Percentiles rank a stretch among this genome's conserved stretches.
These are phyloP conservation scores for Lactifluus pinguis DNA, from an alignment of 768 basidiomycete genomes.

Conservation along the genomic window DNA sequence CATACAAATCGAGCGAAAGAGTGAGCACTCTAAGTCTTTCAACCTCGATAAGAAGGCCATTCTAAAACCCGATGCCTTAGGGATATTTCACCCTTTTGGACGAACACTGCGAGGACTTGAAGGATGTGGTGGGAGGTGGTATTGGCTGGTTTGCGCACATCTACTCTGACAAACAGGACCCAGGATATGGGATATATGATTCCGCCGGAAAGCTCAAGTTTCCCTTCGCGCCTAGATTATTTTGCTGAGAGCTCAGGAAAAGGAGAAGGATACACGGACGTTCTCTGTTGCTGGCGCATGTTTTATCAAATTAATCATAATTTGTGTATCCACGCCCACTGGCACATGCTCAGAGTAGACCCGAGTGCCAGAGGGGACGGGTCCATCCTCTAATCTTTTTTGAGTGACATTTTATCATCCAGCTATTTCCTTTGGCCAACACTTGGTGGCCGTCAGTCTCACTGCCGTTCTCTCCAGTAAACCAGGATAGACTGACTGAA, in stretches of 20 bases:
- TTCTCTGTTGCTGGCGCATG: too few species aligned
- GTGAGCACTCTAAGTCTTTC: constrained; percentile 18
- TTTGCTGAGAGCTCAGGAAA: constrained; percentile 35
- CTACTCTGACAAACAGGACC: constrained; percentile 55
- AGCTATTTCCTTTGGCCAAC: not conserved
- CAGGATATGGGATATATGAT: constrained; percentile 65
- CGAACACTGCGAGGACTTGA: constrained; percentile 53
- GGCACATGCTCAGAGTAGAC: not conserved
- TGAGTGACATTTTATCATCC: constrained; percentile 13
- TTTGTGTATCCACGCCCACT: not conserved
- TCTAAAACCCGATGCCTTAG: constrained; percentile 25
- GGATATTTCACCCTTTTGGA: constrained; percentile 61
- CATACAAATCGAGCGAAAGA: constrained; percentile 53
- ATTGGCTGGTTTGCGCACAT: constrained; percentile 81
- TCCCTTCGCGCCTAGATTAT: constrained; percentile 50
- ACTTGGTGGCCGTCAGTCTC: constrained; percentile 13
- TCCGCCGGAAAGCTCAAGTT: constrained; percentile 48
- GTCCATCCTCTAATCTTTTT: too few species aligned
- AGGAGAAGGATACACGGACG: not conserved
- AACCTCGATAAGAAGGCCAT: not conserved
- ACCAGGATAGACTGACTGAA: not conserved
- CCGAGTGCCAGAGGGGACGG: too few species aligned
- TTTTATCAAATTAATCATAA: too few species aligned
- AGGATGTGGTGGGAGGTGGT: constrained; percentile 52
- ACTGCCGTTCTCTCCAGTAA: not conserved